Evolutionary conservation across 257 asterid species (phyloP), one percentile per base, ranked within the genome.

Genomic region (Solanum paucissectum): DNA sequence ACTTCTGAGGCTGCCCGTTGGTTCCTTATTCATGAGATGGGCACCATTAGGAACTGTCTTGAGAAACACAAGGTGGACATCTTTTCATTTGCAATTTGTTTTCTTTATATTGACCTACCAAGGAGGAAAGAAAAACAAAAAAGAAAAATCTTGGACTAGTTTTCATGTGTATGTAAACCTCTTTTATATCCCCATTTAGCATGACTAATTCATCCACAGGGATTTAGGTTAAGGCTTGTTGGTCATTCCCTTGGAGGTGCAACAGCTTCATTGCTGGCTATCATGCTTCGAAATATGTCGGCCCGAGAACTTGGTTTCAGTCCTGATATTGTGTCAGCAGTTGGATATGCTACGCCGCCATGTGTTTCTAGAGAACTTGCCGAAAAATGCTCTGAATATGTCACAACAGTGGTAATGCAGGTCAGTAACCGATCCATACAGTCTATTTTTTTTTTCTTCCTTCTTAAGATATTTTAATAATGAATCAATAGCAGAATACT

Each of bases 231-330:
- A 93, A 96, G 98, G 97, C 91, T 97, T 72, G 98, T 97, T n/a
- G 99, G 99, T 66, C 99, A 97, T 94, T 96, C 99, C 68, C 95
- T 97, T 42, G 99, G 99, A 76, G 99, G 98, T 77, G 98, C 99
- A 83, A 95, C 90, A 66, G 99, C 98, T 75, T 93, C 99, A 21
- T 89, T 96, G 93, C 93, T 97, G 89, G 99, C 99, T 46, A 95
- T 96, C 85, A 97, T 96, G 98, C 96, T 97, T 72, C 96, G 93
- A 34, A 90, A 91, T 77, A 94, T 90, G 93, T 93, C 99, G 21
- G 46, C 38, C 83, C 88, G 87, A 88, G 98, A 95, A 89, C 98
- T 97, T 62, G 99, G 99, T 10, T 97, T 97, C 90, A 91, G 91
- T 87, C 99, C 99, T 71, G 95, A 92, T 87, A 90, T 96, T 88